A percentile compares a stretch with the other conserved stretches of the same genome.
Conservation (phyloP, 2,329 filamentous ascomycete species). For the Aspergillus sp. region DNA sequence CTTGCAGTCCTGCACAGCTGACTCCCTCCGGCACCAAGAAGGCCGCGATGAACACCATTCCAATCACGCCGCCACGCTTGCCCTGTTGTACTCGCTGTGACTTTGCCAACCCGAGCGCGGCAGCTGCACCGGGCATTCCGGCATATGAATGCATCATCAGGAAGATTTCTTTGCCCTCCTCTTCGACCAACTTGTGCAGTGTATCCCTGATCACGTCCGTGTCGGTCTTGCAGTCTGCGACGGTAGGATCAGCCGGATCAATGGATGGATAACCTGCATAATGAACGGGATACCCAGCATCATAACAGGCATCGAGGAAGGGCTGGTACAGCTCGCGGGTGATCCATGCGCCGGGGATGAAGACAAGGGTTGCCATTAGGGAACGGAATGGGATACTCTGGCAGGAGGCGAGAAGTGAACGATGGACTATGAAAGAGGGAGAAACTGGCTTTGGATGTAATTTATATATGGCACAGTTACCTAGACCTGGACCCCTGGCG, state of each 20-base stretch:
- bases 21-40: constrained; percentile 41
- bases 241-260: constrained; percentile 27
- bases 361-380: constrained; percentile 29
- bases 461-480: not conserved
- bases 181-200: constrained; percentile 20
- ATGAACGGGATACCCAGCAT: constrained; percentile 32
- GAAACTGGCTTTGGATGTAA: not conserved
- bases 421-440: too few species aligned
- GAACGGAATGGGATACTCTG: too few species aligned
- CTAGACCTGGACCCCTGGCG: not conserved
- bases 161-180: constrained; percentile 28
- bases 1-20: constrained; percentile 26
- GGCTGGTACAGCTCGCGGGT: constrained; percentile 33
- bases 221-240: constrained; percentile 35
- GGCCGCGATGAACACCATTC: constrained; percentile 34
- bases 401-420: too few species aligned
- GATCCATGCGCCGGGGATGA: constrained; percentile 47
- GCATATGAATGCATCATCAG: constrained; percentile 37
- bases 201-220: constrained; percentile 30
- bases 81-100: constrained; percentile 27
- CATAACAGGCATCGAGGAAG: constrained; percentile 32
- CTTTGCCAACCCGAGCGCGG: constrained; percentile 27
- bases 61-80: constrained; percentile 33
- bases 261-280: constrained; percentile 32
- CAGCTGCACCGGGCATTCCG: constrained; percentile 32